Percentiles rank a stretch among this genome's conserved stretches.
These are phyloP conservation scores for Candida saitoana DNA, from an alignment of 805 yeast genomes.

Conservation along the genomic window DNA sequence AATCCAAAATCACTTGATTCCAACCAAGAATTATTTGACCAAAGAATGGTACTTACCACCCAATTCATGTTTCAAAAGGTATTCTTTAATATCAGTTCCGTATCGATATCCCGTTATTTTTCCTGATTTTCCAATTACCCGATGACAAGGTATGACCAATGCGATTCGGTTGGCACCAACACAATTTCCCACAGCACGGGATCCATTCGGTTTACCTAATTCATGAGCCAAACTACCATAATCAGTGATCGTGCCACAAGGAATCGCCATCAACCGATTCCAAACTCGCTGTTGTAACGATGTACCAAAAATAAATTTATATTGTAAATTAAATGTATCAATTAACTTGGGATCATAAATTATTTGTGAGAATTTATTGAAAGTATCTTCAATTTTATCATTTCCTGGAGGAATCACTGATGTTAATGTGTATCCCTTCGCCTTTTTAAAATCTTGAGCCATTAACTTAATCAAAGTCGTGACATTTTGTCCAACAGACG, in stretches of 20 bases:
- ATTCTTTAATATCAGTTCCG: constrained; percentile 31
- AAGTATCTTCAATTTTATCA: constrained; percentile 6
- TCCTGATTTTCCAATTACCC: constrained; percentile 29
- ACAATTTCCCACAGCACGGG: constrained; percentile 40
- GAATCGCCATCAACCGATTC: constrained; percentile 24
- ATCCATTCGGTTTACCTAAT: constrained; percentile 24
- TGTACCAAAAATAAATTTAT: constrained; percentile 34
- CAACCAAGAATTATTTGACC: no score
- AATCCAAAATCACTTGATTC: no score
- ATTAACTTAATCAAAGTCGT: constrained; percentile 6
- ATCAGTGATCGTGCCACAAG: constrained; percentile 24
- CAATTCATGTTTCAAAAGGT: constrained; percentile 21
- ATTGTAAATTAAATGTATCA: constrained; percentile 3
- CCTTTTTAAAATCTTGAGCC: constrained; percentile 12
- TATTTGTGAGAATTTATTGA: constrained; percentile 8
- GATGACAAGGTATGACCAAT: constrained; percentile 41
- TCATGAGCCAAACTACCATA: constrained; percentile 29
- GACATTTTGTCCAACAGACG: constrained; percentile 15
- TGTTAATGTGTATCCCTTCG: constrained; percentile 7
- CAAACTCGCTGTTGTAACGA: constrained; percentile 35
- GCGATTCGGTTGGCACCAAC: constrained; percentile 39
- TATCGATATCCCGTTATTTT: constrained; percentile 36
- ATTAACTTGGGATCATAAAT: constrained; percentile 11
- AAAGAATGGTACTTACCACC: constrained; percentile 3
- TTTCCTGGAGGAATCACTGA: constrained; percentile 3